Base-by-base conservation (phyloP, 2,329 filamentous ascomycete species). In the Diplodia mutila region DNA sequence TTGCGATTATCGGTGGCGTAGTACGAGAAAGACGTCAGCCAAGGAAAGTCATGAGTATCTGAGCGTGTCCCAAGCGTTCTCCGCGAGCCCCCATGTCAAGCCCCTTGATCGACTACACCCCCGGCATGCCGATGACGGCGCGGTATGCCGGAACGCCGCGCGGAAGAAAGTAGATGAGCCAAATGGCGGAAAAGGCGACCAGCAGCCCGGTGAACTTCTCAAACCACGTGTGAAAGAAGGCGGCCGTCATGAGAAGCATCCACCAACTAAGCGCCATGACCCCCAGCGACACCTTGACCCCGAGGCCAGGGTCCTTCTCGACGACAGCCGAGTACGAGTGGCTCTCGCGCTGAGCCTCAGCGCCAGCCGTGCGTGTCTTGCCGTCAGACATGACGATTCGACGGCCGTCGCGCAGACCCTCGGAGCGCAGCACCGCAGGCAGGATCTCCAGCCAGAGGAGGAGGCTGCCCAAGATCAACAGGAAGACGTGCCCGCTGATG, bases 231-330 rank as follows among this genome's bases (percentile, higher is more conserved):
- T 99, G 95, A 75, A 99, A 99, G 84, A 94, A 99, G 48, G 96
- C 94, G 2, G 94, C 94, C 49, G 95, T 99, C 95, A 99, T 99
- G 69, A 98, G 84, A 77, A 99, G 80, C 95, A 99, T 99, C 92
- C 95, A 98, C 83, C 90, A 87, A 75, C 90, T 92, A 75, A 97
- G 74, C 0, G 80, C 89, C 21, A 91, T 85, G 29, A 97, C 87
- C 0, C 75, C 76, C 76, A 86, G 69, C 72, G 81, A 72, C 74
- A 81, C 80, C 70, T 89, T 86, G 71, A 90, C 81, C 16, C 84
- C 87, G 3, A 84, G 81, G 67, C 86, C 77, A 57, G 73, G 72
- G 65, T 73, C 67, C 61, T 75, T 76, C 70, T 74, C 76, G 71
- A 70, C 67, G 46, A 23, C 49, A 29, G 51, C 66, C 11, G 27